phyloP scores from a whole-genome alignment of 768 basidiomycete genomes.

The Baorangia bicolor region DNA sequence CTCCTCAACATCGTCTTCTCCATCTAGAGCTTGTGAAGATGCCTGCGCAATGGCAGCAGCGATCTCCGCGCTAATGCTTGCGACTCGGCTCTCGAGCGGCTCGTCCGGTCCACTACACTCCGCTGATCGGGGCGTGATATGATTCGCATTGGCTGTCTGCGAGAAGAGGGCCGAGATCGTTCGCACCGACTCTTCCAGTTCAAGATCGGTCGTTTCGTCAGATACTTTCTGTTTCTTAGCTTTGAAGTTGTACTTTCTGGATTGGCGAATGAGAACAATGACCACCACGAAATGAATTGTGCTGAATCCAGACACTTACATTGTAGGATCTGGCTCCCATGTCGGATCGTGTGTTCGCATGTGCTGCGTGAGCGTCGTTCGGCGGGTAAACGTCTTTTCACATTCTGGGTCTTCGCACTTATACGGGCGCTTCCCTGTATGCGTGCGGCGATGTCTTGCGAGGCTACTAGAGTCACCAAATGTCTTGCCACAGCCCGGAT shows the following conservation, averaged over 20 bases:
- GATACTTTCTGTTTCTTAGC: conserved; percentile 60
- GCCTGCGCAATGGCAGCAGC: conserved; percentile 79
- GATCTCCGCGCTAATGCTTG: conserved; percentile 78
- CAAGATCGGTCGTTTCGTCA: conserved; percentile 53
- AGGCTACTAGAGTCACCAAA: conserved; percentile 92
- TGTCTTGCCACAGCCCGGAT: conserved; percentile 81
- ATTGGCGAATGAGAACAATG: conserved; percentile 16
- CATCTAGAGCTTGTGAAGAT: conserved; percentile 58
- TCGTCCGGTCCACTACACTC: conserved; percentile 37
- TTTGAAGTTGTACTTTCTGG: conserved; percentile 77
- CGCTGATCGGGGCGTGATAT: conserved; percentile 31
- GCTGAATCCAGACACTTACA: conserved; percentile 47
- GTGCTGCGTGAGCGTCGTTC: conserved; percentile 81
- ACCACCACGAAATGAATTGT: not conserved
- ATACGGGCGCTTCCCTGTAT: conserved; percentile 83
- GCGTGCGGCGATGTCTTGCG: conserved; percentile 87
- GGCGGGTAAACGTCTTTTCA: conserved; percentile 85
- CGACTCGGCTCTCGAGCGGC: conserved; percentile 60
- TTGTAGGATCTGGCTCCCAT: conserved; percentile 82
- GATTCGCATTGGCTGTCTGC: conserved; percentile 43
- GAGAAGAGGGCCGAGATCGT: conserved; percentile 69
- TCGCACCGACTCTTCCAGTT: conserved; percentile 70
- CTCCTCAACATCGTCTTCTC: conserved; percentile 47
- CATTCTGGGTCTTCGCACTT: conserved; percentile 81
- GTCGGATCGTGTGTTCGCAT: conserved; percentile 85